Evolutionary conservation across 2,329 filamentous ascomycete species (phyloP).

Genomic region (Verticillium albo-atrum): DNA sequence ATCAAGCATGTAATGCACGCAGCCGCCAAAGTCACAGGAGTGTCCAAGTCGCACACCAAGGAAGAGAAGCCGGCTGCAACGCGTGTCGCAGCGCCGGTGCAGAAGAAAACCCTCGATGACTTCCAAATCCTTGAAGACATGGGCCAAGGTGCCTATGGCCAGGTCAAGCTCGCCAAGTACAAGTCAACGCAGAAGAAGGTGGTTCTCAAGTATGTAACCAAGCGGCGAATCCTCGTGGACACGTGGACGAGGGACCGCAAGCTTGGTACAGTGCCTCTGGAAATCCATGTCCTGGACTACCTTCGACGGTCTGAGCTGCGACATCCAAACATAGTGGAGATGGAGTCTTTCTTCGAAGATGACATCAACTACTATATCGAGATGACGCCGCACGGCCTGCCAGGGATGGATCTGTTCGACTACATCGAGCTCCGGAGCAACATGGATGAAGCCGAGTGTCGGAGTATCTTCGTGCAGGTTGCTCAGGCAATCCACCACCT

Average conservation of each 20-base stretch:
- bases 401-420: constrained; percentile 97
- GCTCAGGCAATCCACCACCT: constrained; percentile 85
- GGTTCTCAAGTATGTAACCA: constrained; percentile 96
- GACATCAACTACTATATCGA: constrained; percentile 97
- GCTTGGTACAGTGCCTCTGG: constrained; percentile 88
- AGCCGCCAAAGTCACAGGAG: constrained; percentile 47
- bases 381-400: constrained; percentile 91
- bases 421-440: constrained; percentile 95
- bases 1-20: constrained; percentile 52
- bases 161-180: constrained; percentile 90
- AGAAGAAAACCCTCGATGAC: constrained; percentile 83
- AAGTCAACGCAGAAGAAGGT: constrained; percentile 78
- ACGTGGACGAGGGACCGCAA: constrained; percentile 95
- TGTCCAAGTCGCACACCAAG: constrained; percentile 22
- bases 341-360: constrained; percentile 73
- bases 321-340: constrained; percentile 68
- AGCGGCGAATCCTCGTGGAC: constrained; percentile 92
- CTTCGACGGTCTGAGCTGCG: constrained; percentile 68
- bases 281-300: constrained; percentile 96
- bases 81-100: constrained; percentile 29
- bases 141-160: constrained; percentile 96
- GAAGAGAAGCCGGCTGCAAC: constrained; percentile 28
- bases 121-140: constrained; percentile 95
- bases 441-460: constrained; percentile 92
- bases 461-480: constrained; percentile 93